Conservation (phyloP, 1,139 yeast species). For the Candida sp. region DNA sequence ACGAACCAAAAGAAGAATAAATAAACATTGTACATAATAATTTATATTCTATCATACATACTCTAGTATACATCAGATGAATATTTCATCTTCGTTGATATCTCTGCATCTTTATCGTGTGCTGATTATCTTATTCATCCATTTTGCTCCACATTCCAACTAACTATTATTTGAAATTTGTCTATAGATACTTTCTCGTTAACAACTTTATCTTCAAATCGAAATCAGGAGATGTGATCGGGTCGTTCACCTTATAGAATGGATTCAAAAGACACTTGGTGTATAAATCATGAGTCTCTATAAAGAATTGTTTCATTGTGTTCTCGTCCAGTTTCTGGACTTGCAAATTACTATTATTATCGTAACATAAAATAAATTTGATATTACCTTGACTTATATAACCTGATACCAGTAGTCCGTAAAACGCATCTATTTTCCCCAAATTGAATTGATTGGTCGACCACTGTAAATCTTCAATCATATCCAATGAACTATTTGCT, state of each 20-base stretch:
- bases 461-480: constrained; percentile 91
- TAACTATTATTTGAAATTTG: neutral
- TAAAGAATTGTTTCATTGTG: constrained; percentile 76
- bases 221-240: constrained; percentile 71
- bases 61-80: constrained; percentile 2
- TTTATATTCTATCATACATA: neutral
- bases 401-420: constrained; percentile 76
- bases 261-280: constrained; percentile 86
- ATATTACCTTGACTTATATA: constrained; percentile 87
- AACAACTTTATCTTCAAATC: constrained; percentile 69
- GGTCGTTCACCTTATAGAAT: constrained; percentile 73
- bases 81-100: too few relatives aligned
- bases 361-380: constrained; percentile 78
- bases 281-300: constrained; percentile 83
- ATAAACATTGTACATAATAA: neutral
- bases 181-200: constrained; percentile 71
- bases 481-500: constrained; percentile 82
- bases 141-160: too few relatives aligned
- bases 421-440: constrained; percentile 81
- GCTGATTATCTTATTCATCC: too few relatives aligned
- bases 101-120: too few relatives aligned
- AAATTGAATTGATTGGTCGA: constrained; percentile 59
- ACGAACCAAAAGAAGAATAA: constrained; percentile 6
- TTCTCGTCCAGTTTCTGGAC: constrained; percentile 55
- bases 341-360: constrained; percentile 22